phyloP scores from a whole-genome alignment of 148 eudicot species.

The Camellia japonica region DNA sequence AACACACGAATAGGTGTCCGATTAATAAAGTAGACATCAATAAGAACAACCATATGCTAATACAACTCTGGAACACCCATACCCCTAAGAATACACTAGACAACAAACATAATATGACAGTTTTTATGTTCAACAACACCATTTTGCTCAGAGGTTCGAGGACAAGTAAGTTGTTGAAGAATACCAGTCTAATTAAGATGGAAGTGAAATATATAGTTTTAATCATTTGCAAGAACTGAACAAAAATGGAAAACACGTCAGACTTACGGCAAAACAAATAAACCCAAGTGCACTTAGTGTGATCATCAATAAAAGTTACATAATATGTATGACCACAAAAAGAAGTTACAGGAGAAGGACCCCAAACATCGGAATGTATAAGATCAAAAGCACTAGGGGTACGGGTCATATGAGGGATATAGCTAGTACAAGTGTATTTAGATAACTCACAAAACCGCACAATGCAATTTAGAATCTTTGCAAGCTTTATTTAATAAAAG shows the following conservation, averaged over 20 bases:
- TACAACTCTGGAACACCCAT: not conserved
- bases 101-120: too few species aligned
- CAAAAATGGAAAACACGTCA: too few species aligned
- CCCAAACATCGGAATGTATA: not conserved
- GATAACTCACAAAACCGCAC: not conserved
- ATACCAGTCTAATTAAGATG: too few species aligned
- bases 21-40: not conserved
- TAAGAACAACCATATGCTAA: not conserved
- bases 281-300: not conserved
- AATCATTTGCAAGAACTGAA: too few species aligned
- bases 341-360: not conserved
- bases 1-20: not conserved
- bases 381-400: too few species aligned
- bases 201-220: too few species aligned
- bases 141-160: too few species aligned
- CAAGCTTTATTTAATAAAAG: too few species aligned
- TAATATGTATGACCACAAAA: not conserved
- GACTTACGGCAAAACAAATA: not conserved
- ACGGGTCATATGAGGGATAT: too few species aligned
- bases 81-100: too few species aligned
- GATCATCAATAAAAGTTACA: not conserved
- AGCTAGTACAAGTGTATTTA: not conserved
- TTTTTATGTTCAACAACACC: not conserved
- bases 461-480: not conserved
- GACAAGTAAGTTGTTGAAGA: too few species aligned